Base-by-base conservation (phyloP, 2,329 filamentous ascomycete species). In the Neocatenulostroma microsporum region DNA sequence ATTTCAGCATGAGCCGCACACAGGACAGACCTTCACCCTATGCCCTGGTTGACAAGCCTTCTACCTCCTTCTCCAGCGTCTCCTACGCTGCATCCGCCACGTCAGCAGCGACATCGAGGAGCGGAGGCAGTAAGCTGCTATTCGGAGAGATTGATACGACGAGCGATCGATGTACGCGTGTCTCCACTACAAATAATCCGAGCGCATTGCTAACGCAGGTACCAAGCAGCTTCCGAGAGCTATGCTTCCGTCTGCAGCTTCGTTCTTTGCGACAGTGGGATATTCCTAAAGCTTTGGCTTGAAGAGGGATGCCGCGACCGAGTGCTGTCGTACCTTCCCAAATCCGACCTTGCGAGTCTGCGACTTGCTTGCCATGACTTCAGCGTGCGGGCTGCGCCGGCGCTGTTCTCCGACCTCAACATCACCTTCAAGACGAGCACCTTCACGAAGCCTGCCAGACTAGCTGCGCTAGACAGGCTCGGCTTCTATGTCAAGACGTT, bases 401-500 rank as follows among this genome's bases (percentile, higher is more conserved):
- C 70, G 38, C 71, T 86, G 51, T 88, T 88, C 66, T 65, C 75
- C 47, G 73, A 80, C 61, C 70, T 82, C 56, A 71, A 75, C 54
- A 61, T 85, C 55, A 83, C 76, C 50, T 87, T 88, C 63, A 75
- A 76, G 20, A 68, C 84, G 34, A 82, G 73, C 53, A 80, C 80
- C 40, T 88, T 94, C 57, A 87, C 83, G 34, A 80, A 79, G 50
- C 76, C 80, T 21, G 73, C 76, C 45, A 75, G 82, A 34, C 70
- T 91, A 48, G 76, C 82, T 42, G 84, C 85, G 17, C 70, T 94
- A 39, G 74, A 78, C 41, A 73, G 83, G 42, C 79, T 94, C 51
- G 87, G 86, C 39, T 78, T 79, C 48, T 77, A 89, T 60, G 74
- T 93, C 51, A 78, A 84, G 61, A 80, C 80, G 41, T 69, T 94